Percentiles rank a stretch among this genome's conserved stretches.
Conservation (phyloP, 495 filamentous ascomycete species). For the Trichodelitschia bisporula region DNA sequence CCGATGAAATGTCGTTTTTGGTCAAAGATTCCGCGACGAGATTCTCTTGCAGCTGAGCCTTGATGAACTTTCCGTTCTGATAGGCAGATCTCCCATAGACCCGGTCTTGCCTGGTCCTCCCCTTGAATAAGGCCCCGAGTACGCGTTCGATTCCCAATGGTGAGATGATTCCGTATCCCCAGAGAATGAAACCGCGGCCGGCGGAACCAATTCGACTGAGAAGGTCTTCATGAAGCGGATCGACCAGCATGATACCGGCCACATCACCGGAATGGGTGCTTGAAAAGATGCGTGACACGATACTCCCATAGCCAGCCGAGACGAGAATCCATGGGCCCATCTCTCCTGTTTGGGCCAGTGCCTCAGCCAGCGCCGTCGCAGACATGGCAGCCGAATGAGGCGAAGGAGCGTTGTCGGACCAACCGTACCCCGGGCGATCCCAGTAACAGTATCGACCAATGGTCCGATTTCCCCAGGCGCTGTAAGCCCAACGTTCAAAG, state of each 20-base stretch:
- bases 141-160: slow-evolving; percentile 67
- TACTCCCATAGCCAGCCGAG: slow-evolving; percentile 51
- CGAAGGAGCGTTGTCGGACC: slow-evolving; percentile 84
- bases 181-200: slow-evolving; percentile 53
- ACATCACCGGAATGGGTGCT: slow-evolving; percentile 49
- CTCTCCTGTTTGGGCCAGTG: slow-evolving; percentile 56
- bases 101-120: slow-evolving; percentile 59
- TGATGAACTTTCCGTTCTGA: slow-evolving; percentile 58
- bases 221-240: slow-evolving; percentile 67
- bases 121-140: slow-evolving; percentile 50
- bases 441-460: slow-evolving; percentile 85
- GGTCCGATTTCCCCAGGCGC: slow-evolving; percentile 41
- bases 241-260: slow-evolving; percentile 59
- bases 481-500: slow-evolving; percentile 44
- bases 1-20: slow-evolving; percentile 51
- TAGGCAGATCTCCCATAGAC: slow-evolving; percentile 54
- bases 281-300: slow-evolving; percentile 78
- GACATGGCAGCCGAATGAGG: slow-evolving; percentile 82
- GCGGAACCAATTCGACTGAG: slow-evolving; percentile 39
- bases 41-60: slow-evolving; percentile 79
- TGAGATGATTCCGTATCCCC: slow-evolving; percentile 62
- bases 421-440: slow-evolving; percentile 73
- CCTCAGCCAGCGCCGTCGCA: slow-evolving; percentile 62
- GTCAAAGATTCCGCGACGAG: slow-evolving; percentile 64
- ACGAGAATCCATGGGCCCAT: slow-evolving; percentile 59